Evolutionary conservation across 2,329 filamentous ascomycete species (phyloP), one percentile per base, ranked within the genome.

Genomic region (Claviceps digitariae): DNA sequence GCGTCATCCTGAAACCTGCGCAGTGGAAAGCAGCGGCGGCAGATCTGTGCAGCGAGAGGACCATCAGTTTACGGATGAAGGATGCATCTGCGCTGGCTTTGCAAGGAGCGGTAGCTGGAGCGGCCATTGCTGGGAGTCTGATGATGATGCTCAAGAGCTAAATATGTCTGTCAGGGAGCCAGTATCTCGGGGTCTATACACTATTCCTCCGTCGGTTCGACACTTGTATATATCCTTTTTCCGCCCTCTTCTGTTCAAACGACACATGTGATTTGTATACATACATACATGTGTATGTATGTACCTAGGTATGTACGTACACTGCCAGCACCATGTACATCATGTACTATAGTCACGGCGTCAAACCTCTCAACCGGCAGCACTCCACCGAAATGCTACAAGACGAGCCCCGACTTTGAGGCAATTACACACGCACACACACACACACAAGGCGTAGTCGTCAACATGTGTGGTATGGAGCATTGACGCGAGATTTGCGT

Each of bases 21-120:
- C 64, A 67, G 55, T 81, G 79, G 73, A 74, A 69, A 60, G 69
- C 72, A 7, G 71, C 70, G 3, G 60, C 78, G 5, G 62, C 69
- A 43, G 83, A 88, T 57, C 66, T 88, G 17, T 79, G 77, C 67
- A 87, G 84, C 66, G 81, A 88, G 53, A 74, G 81, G 58, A 70
- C 69, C 56, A 71, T 89, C 61, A 72, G 76, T 49, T 62, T 88
- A 56, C 78, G 78, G 45, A 86, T 87, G 73, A 77, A 79, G 51
- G 86, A 90, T 61, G 70, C 85, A 34, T 87, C 86, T 2, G 67
- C 84, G n/a, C 71, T 87, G 58, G 83, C 79, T 49, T 68, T 88
- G 38, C 80, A 90, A 67, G 79, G 84, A 52, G 81, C 78, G 8
- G 74, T 79, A 29, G 76, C 80, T 0, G 86, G 86, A n/a, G 84